Conservation (phyloP, 495 filamentous ascomycete genomes). For the Podospora sp. region DNA sequence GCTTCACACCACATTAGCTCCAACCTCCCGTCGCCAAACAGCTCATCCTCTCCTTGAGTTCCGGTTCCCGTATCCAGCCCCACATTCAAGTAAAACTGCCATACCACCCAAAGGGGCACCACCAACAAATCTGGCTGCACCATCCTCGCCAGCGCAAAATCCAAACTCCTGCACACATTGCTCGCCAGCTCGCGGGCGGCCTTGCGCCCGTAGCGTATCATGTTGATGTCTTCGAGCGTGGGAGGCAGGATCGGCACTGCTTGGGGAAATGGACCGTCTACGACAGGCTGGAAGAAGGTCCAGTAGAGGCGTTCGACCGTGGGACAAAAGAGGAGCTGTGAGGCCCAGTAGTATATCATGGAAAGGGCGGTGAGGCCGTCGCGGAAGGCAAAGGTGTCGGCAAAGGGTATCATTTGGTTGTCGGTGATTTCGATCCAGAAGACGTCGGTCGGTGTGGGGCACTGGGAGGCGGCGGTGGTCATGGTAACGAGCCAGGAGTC, state of each 20-base stretch:
- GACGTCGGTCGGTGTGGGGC: background rate
- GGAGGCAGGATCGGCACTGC: constrained; percentile 10
- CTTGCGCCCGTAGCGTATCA: constrained; percentile 24
- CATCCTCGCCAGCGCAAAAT: constrained; percentile 38
- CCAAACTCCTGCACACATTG: constrained; percentile 44
- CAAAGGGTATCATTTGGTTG: constrained; percentile 35
- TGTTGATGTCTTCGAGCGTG: constrained; percentile 33
- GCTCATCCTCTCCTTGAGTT: background rate
- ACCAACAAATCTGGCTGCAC: constrained; percentile 46
- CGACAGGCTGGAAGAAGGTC: constrained; percentile 39
- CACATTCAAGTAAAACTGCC: constrained; percentile 35
- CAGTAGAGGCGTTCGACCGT: constrained; percentile 42
- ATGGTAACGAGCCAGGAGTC: constrained; percentile 42
- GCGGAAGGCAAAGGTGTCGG: constrained; percentile 40
- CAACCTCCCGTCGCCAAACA: constrained; percentile 22
- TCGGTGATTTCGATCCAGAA: constrained; percentile 18
- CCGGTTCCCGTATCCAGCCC: constrained; percentile 11
- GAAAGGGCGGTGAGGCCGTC: constrained; percentile 37
- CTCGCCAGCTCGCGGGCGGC: constrained; percentile 37
- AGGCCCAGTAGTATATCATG: constrained; percentile 46
- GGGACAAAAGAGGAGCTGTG: constrained; percentile 44
- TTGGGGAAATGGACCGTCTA: constrained; percentile 19
- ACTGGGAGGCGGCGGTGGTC: constrained; percentile 22
- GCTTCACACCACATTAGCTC: constrained; percentile 49
- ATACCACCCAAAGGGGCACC: constrained; percentile 38